These are phyloP conservation scores for Vigna nakashimae DNA, from an alignment of 306 rosid species.

Conservation along the genomic window DNA sequence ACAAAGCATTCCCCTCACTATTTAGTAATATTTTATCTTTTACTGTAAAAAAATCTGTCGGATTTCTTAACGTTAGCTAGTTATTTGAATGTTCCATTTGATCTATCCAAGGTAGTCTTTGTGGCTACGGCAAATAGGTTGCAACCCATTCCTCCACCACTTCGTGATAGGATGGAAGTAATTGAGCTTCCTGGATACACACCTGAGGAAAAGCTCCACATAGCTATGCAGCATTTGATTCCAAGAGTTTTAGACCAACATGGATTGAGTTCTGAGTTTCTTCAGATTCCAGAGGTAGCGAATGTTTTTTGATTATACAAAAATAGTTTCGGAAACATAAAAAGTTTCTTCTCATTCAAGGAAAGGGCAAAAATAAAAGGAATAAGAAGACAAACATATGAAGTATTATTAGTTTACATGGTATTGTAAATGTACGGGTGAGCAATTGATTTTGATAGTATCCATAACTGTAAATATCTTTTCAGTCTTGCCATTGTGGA, in stretches of 20 bases:
- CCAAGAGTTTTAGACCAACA: conserved; percentile 97
- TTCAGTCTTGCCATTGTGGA: conserved; percentile 31
- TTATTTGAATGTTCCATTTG: conserved; percentile 97
- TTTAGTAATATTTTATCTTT: conserved; percentile 16
- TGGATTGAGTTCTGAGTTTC: conserved; percentile 86
- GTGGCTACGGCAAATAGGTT: conserved; percentile 96
- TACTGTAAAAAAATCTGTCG: conserved; percentile 3
- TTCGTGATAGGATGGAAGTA: conserved; percentile 97
- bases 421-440: conserved; percentile 25
- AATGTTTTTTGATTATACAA: not conserved
- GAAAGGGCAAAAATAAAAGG: conserved; percentile 3
- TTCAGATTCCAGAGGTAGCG: conserved; percentile 92
- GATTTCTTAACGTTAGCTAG: conserved; percentile 75
- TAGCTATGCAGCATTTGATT: conserved; percentile 90
- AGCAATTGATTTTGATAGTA: conserved; percentile 27
- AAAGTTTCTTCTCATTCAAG: conserved; percentile 27
- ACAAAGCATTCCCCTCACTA: not conserved
- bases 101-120: conserved; percentile 91
- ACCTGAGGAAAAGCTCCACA: conserved; percentile 93
- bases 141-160: conserved; percentile 95
- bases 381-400: conserved; percentile 2
- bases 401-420: conserved; percentile 24
- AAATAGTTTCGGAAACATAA: not conserved
- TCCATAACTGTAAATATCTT: conserved; percentile 11
- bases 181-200: conserved; percentile 98